These are phyloP conservation scores for Heliamphora pulchella DNA, from an alignment of 179 eudicot genomes.

Conservation along the genomic window DNA sequence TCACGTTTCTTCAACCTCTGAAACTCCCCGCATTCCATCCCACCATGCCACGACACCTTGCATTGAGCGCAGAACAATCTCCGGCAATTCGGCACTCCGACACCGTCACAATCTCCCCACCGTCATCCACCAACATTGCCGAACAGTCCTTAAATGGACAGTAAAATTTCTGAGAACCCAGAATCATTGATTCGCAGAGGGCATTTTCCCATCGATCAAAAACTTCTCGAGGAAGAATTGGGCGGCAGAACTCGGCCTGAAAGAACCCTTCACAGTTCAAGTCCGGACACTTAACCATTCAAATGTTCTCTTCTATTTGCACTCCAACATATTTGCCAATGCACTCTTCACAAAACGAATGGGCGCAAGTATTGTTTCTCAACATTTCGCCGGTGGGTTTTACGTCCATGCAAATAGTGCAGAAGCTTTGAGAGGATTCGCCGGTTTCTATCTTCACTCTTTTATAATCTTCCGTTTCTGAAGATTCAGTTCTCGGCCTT, in stretches of 20 bases:
- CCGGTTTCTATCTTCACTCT: neutral
- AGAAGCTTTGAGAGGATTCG: constrained; percentile 1
- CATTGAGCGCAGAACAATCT: constrained; percentile 64
- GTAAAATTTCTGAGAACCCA: constrained; percentile 19
- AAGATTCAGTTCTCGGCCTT: neutral
- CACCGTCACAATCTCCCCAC: constrained; percentile 15
- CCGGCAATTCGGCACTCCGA: constrained; percentile 45
- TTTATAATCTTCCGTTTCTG: neutral
- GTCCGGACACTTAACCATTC: constrained; percentile 14
- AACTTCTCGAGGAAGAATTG: neutral
- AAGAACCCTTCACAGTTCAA: constrained; percentile 12
- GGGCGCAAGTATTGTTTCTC: constrained; percentile 6
- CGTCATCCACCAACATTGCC: constrained; percentile 27
- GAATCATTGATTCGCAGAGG: constrained; percentile 21
- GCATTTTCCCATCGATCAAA: constrained; percentile 23
- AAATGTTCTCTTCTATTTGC: constrained; percentile 16
- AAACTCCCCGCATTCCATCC: constrained; percentile 44
- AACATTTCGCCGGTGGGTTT: constrained; percentile 8
- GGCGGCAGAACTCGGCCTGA: neutral
- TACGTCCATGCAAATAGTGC: constrained; percentile 19
- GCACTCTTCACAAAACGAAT: constrained; percentile 14
- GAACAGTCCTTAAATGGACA: constrained; percentile 43
- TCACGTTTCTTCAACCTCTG: constrained; percentile 36
- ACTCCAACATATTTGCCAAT: constrained; percentile 14
- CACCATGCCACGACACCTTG: constrained; percentile 62